These are phyloP conservation scores for Lactarius psammicola DNA, from an alignment of 768 basidiomycete species.

Conservation along the genomic window DNA sequence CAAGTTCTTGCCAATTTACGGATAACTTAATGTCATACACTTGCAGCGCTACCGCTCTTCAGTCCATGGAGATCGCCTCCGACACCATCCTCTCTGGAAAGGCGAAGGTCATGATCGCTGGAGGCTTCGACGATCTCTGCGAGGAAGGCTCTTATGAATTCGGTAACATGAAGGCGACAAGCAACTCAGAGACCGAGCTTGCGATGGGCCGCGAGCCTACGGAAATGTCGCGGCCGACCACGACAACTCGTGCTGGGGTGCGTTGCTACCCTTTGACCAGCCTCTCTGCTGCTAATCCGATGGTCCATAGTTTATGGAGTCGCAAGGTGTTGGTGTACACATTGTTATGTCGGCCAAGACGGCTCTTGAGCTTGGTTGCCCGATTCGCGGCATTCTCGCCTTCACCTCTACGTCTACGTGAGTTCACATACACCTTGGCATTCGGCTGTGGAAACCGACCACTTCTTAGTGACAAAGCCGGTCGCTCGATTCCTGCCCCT, in stretches of 20 bases:
- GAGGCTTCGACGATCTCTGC: constrained; percentile 96
- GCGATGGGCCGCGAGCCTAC: constrained; percentile 99
- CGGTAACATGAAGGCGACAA: constrained; percentile 99
- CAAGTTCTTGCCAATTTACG: neutral
- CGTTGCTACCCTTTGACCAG: constrained; percentile 34
- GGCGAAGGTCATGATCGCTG: constrained; percentile 98
- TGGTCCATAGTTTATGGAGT: constrained; percentile 80
- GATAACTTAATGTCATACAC: constrained; percentile 15
- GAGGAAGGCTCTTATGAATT: constrained; percentile 99
- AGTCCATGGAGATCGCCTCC: constrained; percentile 97
- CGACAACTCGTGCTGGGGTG: constrained; percentile 92
- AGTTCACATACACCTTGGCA: constrained; percentile 35
- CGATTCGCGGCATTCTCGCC: constrained; percentile 89
- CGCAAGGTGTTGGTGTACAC: constrained; percentile 94
- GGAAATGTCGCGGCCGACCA: constrained; percentile 98
- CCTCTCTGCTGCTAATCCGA: constrained; percentile 8
- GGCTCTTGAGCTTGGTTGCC: constrained; percentile 89
- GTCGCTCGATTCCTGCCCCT: constrained; percentile 95
- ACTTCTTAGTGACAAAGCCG: constrained; percentile 84
- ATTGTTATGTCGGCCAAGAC: constrained; percentile 97
- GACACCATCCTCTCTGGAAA: constrained; percentile 94
- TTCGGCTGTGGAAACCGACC: constrained; percentile 9
- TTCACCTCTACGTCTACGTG: constrained; percentile 97
- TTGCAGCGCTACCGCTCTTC: constrained; percentile 87
- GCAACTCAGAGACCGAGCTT: constrained; percentile 94